Conservation (phyloP, 1,139 yeast species). For the Keqinozyma sinolaborantium region DNA sequence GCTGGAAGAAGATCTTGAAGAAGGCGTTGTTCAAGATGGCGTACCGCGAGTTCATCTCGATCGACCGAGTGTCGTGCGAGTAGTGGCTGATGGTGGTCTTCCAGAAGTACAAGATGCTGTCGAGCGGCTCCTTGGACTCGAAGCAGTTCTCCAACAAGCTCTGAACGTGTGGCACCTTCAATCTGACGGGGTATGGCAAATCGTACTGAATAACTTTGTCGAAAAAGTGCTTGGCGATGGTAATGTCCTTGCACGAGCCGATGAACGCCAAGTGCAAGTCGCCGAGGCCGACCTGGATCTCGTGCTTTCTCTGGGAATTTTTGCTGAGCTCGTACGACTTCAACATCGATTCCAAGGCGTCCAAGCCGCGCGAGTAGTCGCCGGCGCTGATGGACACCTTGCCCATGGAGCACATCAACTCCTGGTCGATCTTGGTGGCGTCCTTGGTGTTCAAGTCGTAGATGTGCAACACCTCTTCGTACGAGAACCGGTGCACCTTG, state of each 20-base stretch:
- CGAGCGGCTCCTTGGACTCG: constrained; percentile 55
- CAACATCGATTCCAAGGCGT: constrained; percentile 36
- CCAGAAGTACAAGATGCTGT: constrained; percentile 64
- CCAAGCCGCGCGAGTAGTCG: constrained; percentile 39
- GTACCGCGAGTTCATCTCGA: constrained; percentile 52
- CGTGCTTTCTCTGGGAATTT: constrained; percentile 11
- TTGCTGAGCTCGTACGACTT: constrained; percentile 20
- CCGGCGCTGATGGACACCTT: constrained; percentile 38
- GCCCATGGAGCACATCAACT: constrained; percentile 36
- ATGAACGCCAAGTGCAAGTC: constrained; percentile 78
- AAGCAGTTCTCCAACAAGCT: constrained; percentile 63
- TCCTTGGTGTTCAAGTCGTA: constrained; percentile 32
- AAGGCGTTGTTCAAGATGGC: constrained; percentile 66
- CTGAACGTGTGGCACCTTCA: constrained; percentile 75
- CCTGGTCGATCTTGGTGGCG: constrained; percentile 16
- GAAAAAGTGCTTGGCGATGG: constrained; percentile 70
- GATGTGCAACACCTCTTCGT: constrained; percentile 48
- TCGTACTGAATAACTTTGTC: constrained; percentile 63
- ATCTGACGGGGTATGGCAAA: constrained; percentile 67
- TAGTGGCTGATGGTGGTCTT: constrained; percentile 56
- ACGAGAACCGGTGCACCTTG: constrained; percentile 56
- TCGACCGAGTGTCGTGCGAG: constrained; percentile 30
- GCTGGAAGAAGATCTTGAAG: constrained; percentile 63
- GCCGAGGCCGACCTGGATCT: constrained; percentile 16
- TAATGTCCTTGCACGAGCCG: constrained; percentile 74